phyloP scores from a whole-genome alignment of 2,329 filamentous ascomycete species.

The Dendrostoma leiphaemia region DNA sequence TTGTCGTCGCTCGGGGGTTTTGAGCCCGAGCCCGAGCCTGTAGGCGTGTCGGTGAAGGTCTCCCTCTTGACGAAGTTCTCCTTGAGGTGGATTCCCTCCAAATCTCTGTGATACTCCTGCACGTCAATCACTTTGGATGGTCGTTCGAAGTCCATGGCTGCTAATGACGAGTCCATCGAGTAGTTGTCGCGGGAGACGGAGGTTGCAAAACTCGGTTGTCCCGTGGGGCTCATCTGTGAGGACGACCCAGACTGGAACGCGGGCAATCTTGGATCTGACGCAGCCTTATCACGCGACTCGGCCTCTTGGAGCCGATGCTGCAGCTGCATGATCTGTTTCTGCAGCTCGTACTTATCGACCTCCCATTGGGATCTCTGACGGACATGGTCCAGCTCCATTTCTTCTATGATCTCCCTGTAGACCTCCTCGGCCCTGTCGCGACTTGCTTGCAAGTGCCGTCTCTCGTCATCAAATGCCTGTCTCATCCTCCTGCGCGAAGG shows the following conservation, averaged over 20 bases:
- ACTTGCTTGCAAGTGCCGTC: conserved; percentile 52
- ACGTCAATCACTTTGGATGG: conserved; percentile 46
- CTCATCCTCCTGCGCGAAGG: conserved; percentile 30
- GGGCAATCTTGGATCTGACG: conserved; percentile 14
- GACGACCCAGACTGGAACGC: conserved; percentile 19
- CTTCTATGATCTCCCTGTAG: conserved; percentile 30
- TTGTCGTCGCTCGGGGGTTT: conserved; percentile 26
- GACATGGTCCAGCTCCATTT: conserved; percentile 12
- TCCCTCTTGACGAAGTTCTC: conserved; percentile 49
- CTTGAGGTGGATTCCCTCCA: conserved; percentile 60
- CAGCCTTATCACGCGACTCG: conserved; percentile 14
- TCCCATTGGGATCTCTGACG: conserved; percentile 23
- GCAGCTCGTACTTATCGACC: conserved; percentile 34
- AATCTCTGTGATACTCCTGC: conserved; percentile 53
- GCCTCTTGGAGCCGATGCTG: conserved; percentile 20
- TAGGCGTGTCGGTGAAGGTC: conserved; percentile 45
- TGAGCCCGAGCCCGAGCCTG: conserved; percentile 27
- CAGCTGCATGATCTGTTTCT: conserved; percentile 19
- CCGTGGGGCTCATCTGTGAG: conserved; percentile 30
- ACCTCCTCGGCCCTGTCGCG: conserved; percentile 52
- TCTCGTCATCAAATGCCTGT: conserved; percentile 53
- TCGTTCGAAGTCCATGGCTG: conserved; percentile 18
- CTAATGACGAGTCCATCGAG: background rate
- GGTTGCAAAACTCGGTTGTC: conserved; percentile 34
- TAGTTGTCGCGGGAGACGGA: background rate